Percentiles rank a stretch among this genome's conserved stretches.
phyloP scores from a whole-genome alignment of 2,329 filamentous ascomycete genomes.

The Diaporthe sp. region DNA sequence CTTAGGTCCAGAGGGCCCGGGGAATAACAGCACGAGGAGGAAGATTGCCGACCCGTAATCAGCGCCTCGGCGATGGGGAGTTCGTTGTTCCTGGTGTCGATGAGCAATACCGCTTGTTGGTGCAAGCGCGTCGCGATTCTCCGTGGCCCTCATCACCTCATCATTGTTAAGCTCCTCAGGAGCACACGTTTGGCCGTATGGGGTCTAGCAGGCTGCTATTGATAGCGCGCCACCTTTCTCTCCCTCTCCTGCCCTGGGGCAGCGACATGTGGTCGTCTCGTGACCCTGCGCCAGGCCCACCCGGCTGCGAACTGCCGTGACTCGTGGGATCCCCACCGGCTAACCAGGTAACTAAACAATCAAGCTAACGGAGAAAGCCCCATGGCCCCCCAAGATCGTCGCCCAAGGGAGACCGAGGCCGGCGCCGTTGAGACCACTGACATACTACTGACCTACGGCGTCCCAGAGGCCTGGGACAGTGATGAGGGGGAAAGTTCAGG shows the following conservation, averaged over 20 bases:
- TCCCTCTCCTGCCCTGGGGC: background rate
- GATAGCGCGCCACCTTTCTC: conserved; percentile 1
- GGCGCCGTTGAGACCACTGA: conserved; percentile 22
- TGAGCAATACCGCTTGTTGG: background rate
- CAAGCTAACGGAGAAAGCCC: background rate
- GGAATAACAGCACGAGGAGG: background rate
- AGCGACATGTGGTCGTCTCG: conserved; percentile 23
- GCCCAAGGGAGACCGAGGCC: conserved; percentile 14
- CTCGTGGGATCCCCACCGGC: conserved; percentile 29
- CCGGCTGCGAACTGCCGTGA: conserved; percentile 30
- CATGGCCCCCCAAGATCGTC: background rate
- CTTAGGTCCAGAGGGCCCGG: background rate
- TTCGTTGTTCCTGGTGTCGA: conserved; percentile 13
- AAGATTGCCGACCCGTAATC: conserved; percentile 8
- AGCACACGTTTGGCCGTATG: background rate
- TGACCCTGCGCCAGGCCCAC: background rate
- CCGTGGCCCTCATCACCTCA: conserved; percentile 1
- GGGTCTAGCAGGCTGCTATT: conserved; percentile 26
- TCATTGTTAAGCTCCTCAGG: background rate
- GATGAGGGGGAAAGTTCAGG: background rate
- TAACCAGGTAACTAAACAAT: conserved; percentile 18
- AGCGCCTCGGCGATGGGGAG: background rate
- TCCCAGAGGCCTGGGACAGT: conserved; percentile 12
- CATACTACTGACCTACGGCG: background rate
- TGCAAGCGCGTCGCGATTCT: conserved; percentile 14